Conservation (phyloP, 2,329 filamentous ascomycete species). For the Macrophomina phaseolina region DNA sequence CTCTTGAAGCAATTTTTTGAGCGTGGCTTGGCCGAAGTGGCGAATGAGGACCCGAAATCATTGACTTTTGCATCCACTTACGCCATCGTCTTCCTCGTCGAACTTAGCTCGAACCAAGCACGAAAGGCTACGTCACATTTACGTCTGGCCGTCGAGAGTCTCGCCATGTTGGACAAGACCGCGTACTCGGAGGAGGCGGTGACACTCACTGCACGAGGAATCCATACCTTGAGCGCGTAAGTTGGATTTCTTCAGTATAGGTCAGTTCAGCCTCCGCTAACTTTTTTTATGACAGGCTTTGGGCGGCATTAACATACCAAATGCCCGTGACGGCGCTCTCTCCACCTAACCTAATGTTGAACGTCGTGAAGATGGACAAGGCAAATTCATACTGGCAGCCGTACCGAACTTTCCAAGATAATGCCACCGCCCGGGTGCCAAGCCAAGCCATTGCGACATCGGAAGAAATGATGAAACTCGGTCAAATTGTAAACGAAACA, state of each 20-base stretch:
- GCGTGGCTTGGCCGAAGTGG: constrained; percentile 30
- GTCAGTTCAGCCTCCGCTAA: background rate
- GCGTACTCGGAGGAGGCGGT: constrained; percentile 28
- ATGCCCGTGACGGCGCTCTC: constrained; percentile 30
- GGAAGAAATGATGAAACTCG: constrained; percentile 32
- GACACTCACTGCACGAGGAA: constrained; percentile 30
- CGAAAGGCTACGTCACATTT: constrained; percentile 36
- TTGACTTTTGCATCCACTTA: constrained; percentile 34
- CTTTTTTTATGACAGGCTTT: constrained; percentile 21
- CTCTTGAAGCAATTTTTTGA: constrained; percentile 33
- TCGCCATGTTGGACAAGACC: constrained; percentile 20
- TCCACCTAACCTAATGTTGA: constrained; percentile 29
- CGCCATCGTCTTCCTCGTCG: constrained; percentile 38
- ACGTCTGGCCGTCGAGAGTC: constrained; percentile 31
- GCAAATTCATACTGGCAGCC: constrained; percentile 33
- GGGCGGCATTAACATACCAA: constrained; percentile 35
- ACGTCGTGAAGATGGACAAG: constrained; percentile 30
- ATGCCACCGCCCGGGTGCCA: constrained; percentile 25
- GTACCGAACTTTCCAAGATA: constrained; percentile 34
- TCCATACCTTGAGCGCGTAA: constrained; percentile 32
- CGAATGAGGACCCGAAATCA: constrained; percentile 28
- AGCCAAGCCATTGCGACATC: constrained; percentile 34
- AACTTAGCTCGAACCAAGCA: constrained; percentile 34
- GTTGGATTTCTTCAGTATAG: constrained; percentile 2
- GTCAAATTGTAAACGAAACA: constrained; percentile 34